Percentiles rank a stretch among this genome's conserved stretches.
Conservation (phyloP, 257 asterid genomes). For the Solanum paucissectum region DNA sequence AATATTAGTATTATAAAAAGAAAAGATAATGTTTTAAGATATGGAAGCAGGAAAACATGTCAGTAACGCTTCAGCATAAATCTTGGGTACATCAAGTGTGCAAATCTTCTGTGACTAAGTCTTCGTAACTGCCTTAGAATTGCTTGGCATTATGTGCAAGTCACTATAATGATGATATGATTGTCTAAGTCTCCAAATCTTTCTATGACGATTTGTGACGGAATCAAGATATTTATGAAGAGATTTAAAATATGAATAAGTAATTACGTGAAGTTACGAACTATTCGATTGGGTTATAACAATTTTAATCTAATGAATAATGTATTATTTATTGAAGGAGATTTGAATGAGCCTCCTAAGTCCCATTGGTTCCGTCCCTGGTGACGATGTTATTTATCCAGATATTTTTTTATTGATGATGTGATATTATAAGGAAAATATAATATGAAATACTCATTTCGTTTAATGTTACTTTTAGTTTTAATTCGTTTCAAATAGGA, state of each 20-base stretch:
- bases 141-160: neutral
- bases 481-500: no score
- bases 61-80: neutral
- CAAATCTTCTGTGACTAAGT: neutral
- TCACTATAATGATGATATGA: neutral
- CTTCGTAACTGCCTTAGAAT: neutral
- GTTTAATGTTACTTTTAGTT: no score
- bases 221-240: neutral
- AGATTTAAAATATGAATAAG: neutral
- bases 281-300: neutral
- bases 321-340: neutral
- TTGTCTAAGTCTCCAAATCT: neutral
- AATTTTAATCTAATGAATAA: neutral
- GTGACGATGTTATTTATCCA: neutral
- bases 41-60: neutral
- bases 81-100: neutral
- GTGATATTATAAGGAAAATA: neutral
- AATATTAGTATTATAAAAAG: neutral
- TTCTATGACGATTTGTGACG: fast-evolving
- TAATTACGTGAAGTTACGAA: fast-evolving
- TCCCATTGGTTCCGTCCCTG: fast-evolving
- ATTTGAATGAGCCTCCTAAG: neutral
- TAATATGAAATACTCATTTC: neutral
- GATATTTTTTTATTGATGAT: neutral
- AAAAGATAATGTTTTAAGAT: neutral